Percentiles rank a stretch among this genome's conserved stretches.
Evolutionary conservation across 1,284 basidiomycete species (phyloP).

Genomic region (Trametes hirsuta): DNA sequence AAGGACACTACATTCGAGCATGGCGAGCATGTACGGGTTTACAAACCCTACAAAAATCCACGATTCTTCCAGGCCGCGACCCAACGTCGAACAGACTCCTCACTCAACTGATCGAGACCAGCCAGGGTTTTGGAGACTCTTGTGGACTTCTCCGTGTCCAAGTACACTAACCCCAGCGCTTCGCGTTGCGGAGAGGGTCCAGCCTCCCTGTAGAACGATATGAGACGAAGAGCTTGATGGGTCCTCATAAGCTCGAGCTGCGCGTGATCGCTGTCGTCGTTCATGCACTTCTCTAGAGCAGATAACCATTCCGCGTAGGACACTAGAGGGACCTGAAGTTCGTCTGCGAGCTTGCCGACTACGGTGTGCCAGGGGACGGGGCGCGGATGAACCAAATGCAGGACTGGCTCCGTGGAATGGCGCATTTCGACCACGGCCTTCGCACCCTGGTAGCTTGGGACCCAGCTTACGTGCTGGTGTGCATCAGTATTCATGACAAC

Average conservation of each 20-base stretch:
- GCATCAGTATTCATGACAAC: neutral
- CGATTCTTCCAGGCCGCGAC: conserved; percentile 17
- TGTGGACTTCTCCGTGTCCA: conserved; percentile 17
- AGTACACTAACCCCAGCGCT: conserved; percentile 18
- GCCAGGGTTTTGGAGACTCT: conserved; percentile 15
- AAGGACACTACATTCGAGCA: too few species aligned
- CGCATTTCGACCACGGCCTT: conserved; percentile 29
- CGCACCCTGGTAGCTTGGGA: conserved; percentile 32
- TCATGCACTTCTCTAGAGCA: conserved; percentile 18
- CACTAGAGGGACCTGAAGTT: conserved; percentile 27
- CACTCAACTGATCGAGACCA: conserved; percentile 7
- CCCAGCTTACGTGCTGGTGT: conserved; percentile 29
- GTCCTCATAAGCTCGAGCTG: conserved; percentile 35
- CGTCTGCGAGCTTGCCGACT: conserved; percentile 23
- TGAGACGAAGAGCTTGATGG: conserved; percentile 37
- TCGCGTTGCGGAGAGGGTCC: conserved; percentile 12
- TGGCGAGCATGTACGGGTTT: too few species aligned
- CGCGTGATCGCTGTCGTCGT: conserved; percentile 13
- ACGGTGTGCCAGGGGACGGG: conserved; percentile 27
- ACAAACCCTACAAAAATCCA: conserved; percentile 5
- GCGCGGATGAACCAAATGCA: conserved; percentile 36
- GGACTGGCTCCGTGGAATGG: conserved; percentile 18
- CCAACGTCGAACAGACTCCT: conserved; percentile 12
- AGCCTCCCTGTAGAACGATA: conserved; percentile 33
- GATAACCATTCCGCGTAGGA: conserved; percentile 28